A percentile compares a stretch with the other conserved stretches of the same genome.
These are phyloP conservation scores for Pouteria campechiana DNA, from an alignment of 179 eudicot species.

Conservation along the genomic window DNA sequence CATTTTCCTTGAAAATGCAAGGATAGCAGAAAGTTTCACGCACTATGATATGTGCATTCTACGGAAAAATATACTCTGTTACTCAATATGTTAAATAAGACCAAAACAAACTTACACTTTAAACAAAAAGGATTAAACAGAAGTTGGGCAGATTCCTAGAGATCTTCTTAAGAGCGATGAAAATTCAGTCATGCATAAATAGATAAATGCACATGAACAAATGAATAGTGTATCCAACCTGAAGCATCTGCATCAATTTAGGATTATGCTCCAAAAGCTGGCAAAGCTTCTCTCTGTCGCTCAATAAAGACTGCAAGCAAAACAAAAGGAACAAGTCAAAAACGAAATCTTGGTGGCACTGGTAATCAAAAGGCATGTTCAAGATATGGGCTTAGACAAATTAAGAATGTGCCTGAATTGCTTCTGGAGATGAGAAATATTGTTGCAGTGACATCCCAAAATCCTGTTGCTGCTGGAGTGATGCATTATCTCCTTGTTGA, in stretches of 20 bases:
- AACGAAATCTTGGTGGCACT: not conserved
- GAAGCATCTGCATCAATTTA: constrained; percentile 92
- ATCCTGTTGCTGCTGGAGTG: constrained; percentile 56
- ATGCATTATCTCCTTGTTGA: constrained; percentile 26
- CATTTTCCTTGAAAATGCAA: too few species aligned
- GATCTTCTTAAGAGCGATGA: too few species aligned
- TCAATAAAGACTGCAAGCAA: constrained; percentile 57
- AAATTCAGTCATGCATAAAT: too few species aligned
- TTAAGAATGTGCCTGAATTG: constrained; percentile 57
- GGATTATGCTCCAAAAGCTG: constrained; percentile 95
- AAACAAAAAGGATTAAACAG: not conserved
- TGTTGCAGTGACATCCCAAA: constrained; percentile 68
- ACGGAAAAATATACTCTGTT: not conserved
- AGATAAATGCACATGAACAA: constrained; percentile 2
- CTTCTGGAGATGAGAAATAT: constrained; percentile 83
- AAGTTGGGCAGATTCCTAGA: not conserved
- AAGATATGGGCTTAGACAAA: not conserved
- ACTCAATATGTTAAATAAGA: not conserved
- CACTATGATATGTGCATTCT: too few species aligned
- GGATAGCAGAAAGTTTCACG: too few species aligned
- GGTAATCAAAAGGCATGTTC: not conserved
- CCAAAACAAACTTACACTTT: too few species aligned
- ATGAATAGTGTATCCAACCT: constrained; percentile 37
- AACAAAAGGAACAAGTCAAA: constrained; percentile 2
- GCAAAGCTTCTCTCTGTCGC: constrained; percentile 90